These are phyloP conservation scores for Thelonectria blattea DNA, from an alignment of 2,329 filamentous ascomycete species.

Conservation along the genomic window DNA sequence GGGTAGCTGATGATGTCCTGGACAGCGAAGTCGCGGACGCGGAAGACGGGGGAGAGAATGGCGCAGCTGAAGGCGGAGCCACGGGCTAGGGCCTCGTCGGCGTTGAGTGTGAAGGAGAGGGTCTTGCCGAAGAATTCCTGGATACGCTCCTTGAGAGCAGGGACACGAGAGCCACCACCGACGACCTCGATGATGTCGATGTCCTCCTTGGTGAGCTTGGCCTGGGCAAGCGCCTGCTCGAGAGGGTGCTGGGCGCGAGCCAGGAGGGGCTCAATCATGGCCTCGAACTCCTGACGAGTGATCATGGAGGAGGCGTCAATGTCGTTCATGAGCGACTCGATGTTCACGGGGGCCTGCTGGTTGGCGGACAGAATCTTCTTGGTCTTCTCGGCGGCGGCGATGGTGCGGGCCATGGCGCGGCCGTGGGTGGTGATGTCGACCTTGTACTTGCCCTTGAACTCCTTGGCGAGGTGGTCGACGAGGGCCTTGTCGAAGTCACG, in stretches of 20 bases:
- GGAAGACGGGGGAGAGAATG: conserved; percentile 96
- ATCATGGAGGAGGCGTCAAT: conserved; percentile 88
- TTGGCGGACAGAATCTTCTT: conserved; percentile 99
- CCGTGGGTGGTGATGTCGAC: conserved; percentile 91
- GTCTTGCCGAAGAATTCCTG: conserved; percentile 89
- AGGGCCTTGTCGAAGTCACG: conserved; percentile 96
- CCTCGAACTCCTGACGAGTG: conserved; percentile 93
- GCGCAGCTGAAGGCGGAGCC: conserved; percentile 98
- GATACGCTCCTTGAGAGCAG: conserved; percentile 88
- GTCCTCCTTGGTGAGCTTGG: conserved; percentile 87
- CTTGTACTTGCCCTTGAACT: conserved; percentile 98
- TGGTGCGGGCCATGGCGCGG: conserved; percentile 87
- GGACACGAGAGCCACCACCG: conserved; percentile 93
- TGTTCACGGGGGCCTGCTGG: conserved; percentile 88
- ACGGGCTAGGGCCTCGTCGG: conserved; percentile 94
- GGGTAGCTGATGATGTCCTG: conserved; percentile 98
- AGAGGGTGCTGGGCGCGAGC: conserved; percentile 74
- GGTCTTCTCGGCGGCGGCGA: conserved; percentile 90
- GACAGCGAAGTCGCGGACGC: conserved; percentile 95
- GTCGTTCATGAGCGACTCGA: conserved; percentile 99
- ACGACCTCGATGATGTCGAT: conserved; percentile 94
- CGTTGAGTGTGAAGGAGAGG: conserved; percentile 96
- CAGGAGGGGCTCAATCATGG: conserved; percentile 84
- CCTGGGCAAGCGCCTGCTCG: conserved; percentile 92
- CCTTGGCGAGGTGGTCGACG: conserved; percentile 90